Evolutionary conservation across 2,329 filamentous ascomycete species (phyloP).

Genomic region (Colletotrichum melonis): DNA sequence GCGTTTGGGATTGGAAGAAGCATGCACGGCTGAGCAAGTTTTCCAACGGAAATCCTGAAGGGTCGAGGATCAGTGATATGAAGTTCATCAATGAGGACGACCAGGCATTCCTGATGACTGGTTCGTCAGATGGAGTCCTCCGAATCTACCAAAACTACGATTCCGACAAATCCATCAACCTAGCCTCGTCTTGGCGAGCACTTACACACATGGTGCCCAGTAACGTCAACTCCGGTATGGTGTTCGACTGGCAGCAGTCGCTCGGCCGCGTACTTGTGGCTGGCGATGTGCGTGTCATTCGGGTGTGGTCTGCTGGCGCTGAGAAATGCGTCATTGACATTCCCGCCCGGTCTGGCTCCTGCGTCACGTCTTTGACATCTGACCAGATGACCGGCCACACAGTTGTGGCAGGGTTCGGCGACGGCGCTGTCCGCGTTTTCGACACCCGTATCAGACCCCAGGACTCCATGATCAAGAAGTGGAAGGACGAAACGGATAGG

Average conservation of each 20-base stretch:
- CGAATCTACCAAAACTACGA: slow-evolving; percentile 96
- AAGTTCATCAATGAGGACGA: slow-evolving; percentile 99
- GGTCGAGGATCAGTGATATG: slow-evolving; percentile 93
- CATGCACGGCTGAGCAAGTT: slow-evolving; percentile 83
- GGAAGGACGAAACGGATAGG: slow-evolving; percentile 87
- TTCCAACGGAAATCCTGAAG: slow-evolving; percentile 91
- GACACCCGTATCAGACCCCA: slow-evolving; percentile 87
- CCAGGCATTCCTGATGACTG: slow-evolving; percentile 92
- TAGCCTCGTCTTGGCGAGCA: slow-evolving; percentile 92
- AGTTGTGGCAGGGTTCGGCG: slow-evolving; percentile 95
- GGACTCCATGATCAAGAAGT: slow-evolving; percentile 94
- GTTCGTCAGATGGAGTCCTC: slow-evolving; percentile 93
- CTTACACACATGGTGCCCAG: slow-evolving; percentile 93
- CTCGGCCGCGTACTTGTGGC: slow-evolving; percentile 94
- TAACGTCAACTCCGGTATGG: slow-evolving; percentile 93
- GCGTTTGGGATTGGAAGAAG: slow-evolving; percentile 93
- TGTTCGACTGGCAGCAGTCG: slow-evolving; percentile 99
- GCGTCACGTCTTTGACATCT: slow-evolving; percentile 94
- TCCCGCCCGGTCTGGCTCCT: slow-evolving; percentile 91
- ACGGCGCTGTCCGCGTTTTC: slow-evolving; percentile 93
- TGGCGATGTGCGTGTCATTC: slow-evolving; percentile 93
- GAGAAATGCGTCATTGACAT: slow-evolving; percentile 96
- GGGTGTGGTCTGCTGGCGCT: slow-evolving; percentile 94
- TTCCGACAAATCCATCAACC: slow-evolving; percentile 77
- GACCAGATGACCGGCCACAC: slow-evolving; percentile 98